Percentiles rank a stretch among this genome's conserved stretches.
These are phyloP conservation scores for Xylariales sp. DNA, from an alignment of 2,329 filamentous ascomycete species.

Conservation along the genomic window DNA sequence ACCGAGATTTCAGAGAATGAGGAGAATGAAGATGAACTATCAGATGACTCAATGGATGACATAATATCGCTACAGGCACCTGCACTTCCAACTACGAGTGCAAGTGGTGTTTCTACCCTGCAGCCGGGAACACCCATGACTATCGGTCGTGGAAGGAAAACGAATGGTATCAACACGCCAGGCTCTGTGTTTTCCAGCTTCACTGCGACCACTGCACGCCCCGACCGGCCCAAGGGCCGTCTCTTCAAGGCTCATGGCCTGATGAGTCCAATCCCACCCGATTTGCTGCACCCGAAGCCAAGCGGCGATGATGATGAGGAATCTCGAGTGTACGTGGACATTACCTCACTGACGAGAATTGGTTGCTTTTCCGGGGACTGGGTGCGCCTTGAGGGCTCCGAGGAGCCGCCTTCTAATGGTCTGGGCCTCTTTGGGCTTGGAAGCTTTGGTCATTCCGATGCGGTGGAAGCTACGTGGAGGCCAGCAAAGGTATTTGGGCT, in stretches of 20 bases:
- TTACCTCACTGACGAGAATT: conserved; percentile 77
- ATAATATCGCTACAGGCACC: conserved; percentile 87
- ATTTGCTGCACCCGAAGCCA: conserved; percentile 81
- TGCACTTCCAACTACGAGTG: conserved; percentile 68
- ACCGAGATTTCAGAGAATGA: conserved; percentile 59
- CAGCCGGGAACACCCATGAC: conserved; percentile 79
- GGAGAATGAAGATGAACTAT: conserved; percentile 65
- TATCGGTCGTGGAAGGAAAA: conserved; percentile 56
- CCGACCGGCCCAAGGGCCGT: conserved; percentile 66
- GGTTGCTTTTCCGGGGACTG: conserved; percentile 98
- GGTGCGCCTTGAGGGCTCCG: conserved; percentile 76
- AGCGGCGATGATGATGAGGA: conserved; percentile 75
- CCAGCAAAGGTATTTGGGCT: conserved; percentile 86
- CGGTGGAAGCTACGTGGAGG: conserved; percentile 65
- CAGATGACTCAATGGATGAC: conserved; percentile 88
- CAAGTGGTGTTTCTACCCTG: conserved; percentile 74
- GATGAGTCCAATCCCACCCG: conserved; percentile 64
- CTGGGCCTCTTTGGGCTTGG: conserved; percentile 64
- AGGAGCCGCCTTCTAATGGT: conserved; percentile 66
- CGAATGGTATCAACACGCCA: conserved; percentile 74
- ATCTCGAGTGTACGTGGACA: conserved; percentile 84
- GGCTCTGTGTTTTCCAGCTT: conserved; percentile 87
- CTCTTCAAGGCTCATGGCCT: conserved; percentile 82
- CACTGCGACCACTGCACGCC: conserved; percentile 76
- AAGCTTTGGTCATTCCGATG: conserved; percentile 59